Conservation (phyloP, 495 filamentous ascomycete species). For the Aspergillus wentii region DNA sequence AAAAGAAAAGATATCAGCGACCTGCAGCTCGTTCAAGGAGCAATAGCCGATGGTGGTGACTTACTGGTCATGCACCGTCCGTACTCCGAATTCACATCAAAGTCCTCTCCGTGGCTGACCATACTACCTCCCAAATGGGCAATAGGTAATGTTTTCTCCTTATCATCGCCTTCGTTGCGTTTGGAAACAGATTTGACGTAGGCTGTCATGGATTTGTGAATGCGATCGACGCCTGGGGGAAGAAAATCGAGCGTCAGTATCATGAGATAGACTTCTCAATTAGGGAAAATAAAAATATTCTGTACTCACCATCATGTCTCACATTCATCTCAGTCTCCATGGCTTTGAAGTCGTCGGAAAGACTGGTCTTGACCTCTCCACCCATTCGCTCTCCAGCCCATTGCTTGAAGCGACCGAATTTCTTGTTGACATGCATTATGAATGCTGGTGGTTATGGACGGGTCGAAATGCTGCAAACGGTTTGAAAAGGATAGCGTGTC, state of each 20-base stretch:
- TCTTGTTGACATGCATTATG: constrained; percentile 91
- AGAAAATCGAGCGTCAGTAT: constrained; percentile 2
- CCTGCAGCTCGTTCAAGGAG: no score
- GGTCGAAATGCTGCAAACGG: constrained; percentile 1
- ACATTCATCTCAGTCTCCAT: constrained; percentile 91
- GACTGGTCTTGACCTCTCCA: constrained; percentile 79
- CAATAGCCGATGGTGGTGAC: constrained; percentile 18
- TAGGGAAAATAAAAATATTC: neutral
- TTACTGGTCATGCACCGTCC: constrained; percentile 80
- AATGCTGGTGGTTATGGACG: constrained; percentile 1
- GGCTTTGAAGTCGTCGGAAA: constrained; percentile 89
- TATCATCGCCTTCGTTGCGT: constrained; percentile 75
- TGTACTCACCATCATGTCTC: constrained; percentile 73
- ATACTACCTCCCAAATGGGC: constrained; percentile 81
- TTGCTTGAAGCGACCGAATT: constrained; percentile 95
- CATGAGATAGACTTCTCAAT: no score
- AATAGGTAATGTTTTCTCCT: constrained; percentile 78
- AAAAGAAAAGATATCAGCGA: no score
- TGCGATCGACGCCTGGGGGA: constrained; percentile 75
- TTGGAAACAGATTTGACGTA: constrained; percentile 92
- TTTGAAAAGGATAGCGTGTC: constrained; percentile 6
- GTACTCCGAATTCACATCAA: constrained; percentile 86
- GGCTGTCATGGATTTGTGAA: constrained; percentile 81
- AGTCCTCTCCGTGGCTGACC: constrained; percentile 90
- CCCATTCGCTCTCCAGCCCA: constrained; percentile 99